Conservation (phyloP, 2,329 filamentous ascomycete species). For the Coleophoma eucalyptorum region DNA sequence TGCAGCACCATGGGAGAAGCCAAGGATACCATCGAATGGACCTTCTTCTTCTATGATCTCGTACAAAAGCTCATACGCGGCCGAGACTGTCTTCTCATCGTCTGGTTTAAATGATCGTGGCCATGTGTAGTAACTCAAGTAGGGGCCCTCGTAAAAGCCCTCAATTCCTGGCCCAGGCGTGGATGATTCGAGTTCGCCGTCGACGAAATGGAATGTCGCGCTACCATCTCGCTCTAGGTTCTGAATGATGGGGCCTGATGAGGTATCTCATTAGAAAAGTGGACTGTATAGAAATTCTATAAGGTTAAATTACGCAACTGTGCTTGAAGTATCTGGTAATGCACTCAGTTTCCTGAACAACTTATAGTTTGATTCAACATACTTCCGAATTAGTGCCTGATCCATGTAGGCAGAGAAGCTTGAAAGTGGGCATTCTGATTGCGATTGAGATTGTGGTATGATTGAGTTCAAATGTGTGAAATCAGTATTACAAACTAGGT, state of each 20-base stretch:
- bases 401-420: background rate
- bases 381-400: background rate
- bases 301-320: too few species aligned
- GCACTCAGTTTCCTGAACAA: too few species aligned
- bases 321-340: too few species aligned
- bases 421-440: background rate
- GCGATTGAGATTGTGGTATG: too few species aligned
- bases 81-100: background rate
- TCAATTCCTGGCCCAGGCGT: background rate
- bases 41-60: slow-evolving; percentile 38
- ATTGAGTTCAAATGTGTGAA: too few species aligned
- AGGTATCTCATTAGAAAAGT: background rate
- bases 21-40: slow-evolving; percentile 46
- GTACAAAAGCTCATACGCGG: slow-evolving; percentile 21
- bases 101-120: background rate
- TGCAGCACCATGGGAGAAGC: slow-evolving; percentile 54
- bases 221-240: background rate
- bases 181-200: background rate
- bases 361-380: background rate
- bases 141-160: background rate
- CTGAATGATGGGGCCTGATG: background rate
- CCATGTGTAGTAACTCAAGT: background rate
- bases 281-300: too few species aligned
- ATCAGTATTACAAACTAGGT: too few species aligned
- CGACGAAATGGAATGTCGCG: background rate